Percentiles rank a stretch among this genome's conserved stretches.
Evolutionary conservation across 75 land plant genomes (phyloP).

Genomic region (Chamaecyparis obtusa): DNA sequence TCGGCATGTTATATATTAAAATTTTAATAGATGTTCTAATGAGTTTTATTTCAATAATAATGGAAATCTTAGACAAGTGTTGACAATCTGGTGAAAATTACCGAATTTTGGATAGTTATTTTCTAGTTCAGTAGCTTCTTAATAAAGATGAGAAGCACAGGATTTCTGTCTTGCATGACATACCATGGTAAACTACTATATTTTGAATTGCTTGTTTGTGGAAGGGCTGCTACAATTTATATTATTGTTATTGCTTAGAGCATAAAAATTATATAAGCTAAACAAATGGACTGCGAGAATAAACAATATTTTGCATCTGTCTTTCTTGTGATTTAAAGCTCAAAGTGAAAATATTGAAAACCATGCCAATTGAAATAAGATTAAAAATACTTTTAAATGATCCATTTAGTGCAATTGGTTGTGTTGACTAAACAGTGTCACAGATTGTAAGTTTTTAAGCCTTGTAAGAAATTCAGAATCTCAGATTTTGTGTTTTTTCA

Average conservation of each 20-base stretch:
- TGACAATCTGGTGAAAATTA: not conserved
- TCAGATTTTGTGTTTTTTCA: not conserved
- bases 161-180: not conserved
- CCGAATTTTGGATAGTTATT: not conserved
- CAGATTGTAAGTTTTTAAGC: not conserved
- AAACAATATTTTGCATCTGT: not conserved
- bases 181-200: not conserved
- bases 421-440: not conserved
- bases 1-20: not conserved
- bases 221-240: not conserved
- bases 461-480: not conserved
- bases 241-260: not conserved
- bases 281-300: not conserved
- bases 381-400: not conserved
- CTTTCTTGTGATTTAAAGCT: not conserved
- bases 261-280: not conserved
- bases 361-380: not conserved
- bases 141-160: not conserved
- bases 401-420: not conserved
- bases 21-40: not conserved
- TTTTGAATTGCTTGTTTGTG: not conserved
- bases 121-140: not conserved
- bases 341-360: not conserved
- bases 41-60: not conserved
- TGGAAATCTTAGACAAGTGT: not conserved